Percentiles rank a stretch among this genome's conserved stretches.
Evolutionary conservation across 164 flowering plant genomes (phyloP).

Genomic region (Aristolochia contorta): DNA sequence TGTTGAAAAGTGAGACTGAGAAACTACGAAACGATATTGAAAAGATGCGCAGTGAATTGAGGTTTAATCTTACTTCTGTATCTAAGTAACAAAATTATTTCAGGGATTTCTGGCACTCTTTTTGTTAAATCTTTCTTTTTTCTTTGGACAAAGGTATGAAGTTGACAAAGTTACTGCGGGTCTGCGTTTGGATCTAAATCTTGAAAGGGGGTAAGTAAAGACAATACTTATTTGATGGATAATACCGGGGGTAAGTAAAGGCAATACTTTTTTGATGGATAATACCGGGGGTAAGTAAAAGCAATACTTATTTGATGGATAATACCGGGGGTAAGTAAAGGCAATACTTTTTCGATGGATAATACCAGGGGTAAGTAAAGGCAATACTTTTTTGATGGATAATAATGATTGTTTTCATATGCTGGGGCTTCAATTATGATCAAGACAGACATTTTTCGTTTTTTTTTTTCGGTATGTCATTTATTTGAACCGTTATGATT

Average conservation of each 20-base stretch:
- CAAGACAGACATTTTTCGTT: background rate
- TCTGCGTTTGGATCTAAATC: slow-evolving; percentile 57
- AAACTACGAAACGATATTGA: no score
- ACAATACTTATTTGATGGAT: background rate
- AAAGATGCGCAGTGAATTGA: no score
- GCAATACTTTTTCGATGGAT: background rate
- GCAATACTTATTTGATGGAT: background rate
- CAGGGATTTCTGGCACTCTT: no score
- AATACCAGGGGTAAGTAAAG: slow-evolving; percentile 27
- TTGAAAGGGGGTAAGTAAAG: slow-evolving; percentile 47
- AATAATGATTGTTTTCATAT: background rate
- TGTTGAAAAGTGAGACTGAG: no score
- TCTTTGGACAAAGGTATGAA: slow-evolving; percentile 37
- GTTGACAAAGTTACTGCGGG: slow-evolving; percentile 67
- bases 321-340: background rate
- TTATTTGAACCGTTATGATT: slow-evolving; percentile 1
- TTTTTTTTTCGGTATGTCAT: background rate
- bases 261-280: background rate
- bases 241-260: background rate
- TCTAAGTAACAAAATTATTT: no score
- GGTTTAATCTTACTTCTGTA: no score
- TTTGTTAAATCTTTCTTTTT: background rate
- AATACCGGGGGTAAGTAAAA: slow-evolving; percentile 28
- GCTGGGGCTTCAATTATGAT: background rate
- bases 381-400: background rate